Base-by-base conservation (phyloP, 2,329 filamentous ascomycete species). In the Cercospora sojina region DNA sequence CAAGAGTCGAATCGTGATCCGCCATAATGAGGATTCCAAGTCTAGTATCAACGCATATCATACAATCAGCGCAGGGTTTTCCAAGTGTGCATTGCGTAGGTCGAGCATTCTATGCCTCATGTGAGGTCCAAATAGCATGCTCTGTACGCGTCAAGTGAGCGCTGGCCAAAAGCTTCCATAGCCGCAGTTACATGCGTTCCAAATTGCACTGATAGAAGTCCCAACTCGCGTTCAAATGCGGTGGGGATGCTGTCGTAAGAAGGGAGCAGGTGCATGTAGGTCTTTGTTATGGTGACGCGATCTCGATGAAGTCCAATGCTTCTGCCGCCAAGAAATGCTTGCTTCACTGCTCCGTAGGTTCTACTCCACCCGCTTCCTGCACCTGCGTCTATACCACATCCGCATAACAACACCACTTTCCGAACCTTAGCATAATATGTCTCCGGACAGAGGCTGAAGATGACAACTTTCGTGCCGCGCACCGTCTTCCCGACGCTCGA, bases 401-500 rank as follows among this genome's bases (percentile, higher is more conserved):
- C 32, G 25, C 59, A 41, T 60, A 32, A n/a, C 7, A 2, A 29
- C 5, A 43, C 29, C 41, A 64, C n/a, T 2, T 9, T 2, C 10
- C 16, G 4, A 10, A 16, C 23, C 51, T 9, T 1, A 7, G 51
- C 51, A 25, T n/a, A 25, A 27, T 8, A 72, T 72, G 70, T 70
- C 64, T 59, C 67, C 70, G 12, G 65, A 69, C 32, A 65, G 68
- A 69, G 70, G 70, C 53, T 29, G 13, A 63, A 43, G 5, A 79
- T 74, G 67, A 76, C 78, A 71, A 76, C 78, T 73, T 96, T 98
- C 80, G 79, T 90, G 49, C 92, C 95, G 27, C 91, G 94, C 73
- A 78, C 83, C 70, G 80, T 82, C 62, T 98, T 96, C 79, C 88
- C 90, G 43, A 82, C 88, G 51, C 90, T 94, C 74, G 82, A 84